Conservation (phyloP, 208 protist species). For the Trichomonas tenax region DNA sequence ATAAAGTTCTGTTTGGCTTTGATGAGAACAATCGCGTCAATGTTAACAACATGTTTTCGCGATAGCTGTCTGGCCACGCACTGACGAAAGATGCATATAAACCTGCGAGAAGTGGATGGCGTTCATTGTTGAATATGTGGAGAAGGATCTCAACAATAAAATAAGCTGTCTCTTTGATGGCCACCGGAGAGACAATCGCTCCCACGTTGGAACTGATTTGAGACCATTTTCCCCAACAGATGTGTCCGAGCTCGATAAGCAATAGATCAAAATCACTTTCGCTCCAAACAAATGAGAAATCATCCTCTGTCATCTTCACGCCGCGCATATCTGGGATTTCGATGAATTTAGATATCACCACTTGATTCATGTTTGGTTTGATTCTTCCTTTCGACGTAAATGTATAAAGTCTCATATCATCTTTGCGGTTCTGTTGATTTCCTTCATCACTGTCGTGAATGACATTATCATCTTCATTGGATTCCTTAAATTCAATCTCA, state of each 20-base stretch:
- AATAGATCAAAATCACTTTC: not conserved
- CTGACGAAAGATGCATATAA: not conserved
- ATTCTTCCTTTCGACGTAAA: not conserved
- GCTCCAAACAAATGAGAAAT: not conserved
- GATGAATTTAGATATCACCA: not conserved
- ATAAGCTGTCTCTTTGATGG: not conserved
- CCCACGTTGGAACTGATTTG: not conserved
- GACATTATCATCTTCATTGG: not conserved
- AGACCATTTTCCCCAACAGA: not conserved
- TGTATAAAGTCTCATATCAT: not conserved
- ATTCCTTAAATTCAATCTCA: not conserved
- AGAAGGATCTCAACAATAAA: not conserved
- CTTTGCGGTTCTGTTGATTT: not conserved
- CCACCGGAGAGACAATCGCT: not conserved
- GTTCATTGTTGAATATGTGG: not conserved
- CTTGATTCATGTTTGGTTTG: not conserved
- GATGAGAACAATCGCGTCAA: not conserved
- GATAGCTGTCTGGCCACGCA: not conserved
- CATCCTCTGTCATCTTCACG: not conserved
- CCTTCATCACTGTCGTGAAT: too few relatives aligned
- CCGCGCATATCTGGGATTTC: not conserved
- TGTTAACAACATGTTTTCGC: not conserved
- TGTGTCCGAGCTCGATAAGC: not conserved
- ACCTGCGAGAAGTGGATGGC: not conserved
- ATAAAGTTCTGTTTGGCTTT: not conserved